phyloP scores from a whole-genome alignment of 140 eudicot species.

The Erigeron philadelphicus region DNA sequence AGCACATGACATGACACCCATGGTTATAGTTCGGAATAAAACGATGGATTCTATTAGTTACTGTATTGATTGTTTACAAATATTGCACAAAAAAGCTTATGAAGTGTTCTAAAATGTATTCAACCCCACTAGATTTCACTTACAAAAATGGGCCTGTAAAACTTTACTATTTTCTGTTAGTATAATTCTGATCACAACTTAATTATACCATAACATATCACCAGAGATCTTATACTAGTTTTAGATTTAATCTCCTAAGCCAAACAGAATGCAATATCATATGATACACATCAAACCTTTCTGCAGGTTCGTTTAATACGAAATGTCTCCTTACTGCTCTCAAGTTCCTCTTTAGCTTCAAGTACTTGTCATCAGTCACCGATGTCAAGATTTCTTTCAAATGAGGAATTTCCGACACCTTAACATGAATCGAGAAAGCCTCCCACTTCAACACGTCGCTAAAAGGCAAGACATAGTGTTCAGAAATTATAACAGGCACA shows the following conservation, averaged over 20 bases:
- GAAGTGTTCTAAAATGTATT: too few relatives aligned
- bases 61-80: slow-evolving; percentile 16
- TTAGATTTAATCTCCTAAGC: slow-evolving; percentile 76
- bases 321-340: slow-evolving; percentile 69
- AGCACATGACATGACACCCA: slow-evolving; percentile 80
- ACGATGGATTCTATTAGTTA: slow-evolving; percentile 64
- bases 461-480: slow-evolving; percentile 68
- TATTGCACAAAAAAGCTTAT: too few relatives aligned
- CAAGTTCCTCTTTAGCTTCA: slow-evolving; percentile 56
- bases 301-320: slow-evolving; percentile 56
- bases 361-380: slow-evolving; percentile 44
- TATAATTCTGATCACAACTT: not conserved
- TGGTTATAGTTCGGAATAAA: slow-evolving; percentile 89
- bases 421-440: slow-evolving; percentile 53
- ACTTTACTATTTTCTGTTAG: not conserved
- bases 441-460: slow-evolving; percentile 89
- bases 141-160: not conserved
- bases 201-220: not conserved
- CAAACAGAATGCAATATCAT: slow-evolving; percentile 89
- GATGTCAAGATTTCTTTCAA: slow-evolving; percentile 48
- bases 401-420: slow-evolving; percentile 44
- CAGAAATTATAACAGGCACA: slow-evolving; percentile 64
- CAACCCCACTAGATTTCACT: too few relatives aligned
- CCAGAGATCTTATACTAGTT: slow-evolving; percentile 3
- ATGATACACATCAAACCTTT: slow-evolving; percentile 73